Conservation (phyloP, 2,329 filamentous ascomycete species). For the Neurospora sp. region DNA sequence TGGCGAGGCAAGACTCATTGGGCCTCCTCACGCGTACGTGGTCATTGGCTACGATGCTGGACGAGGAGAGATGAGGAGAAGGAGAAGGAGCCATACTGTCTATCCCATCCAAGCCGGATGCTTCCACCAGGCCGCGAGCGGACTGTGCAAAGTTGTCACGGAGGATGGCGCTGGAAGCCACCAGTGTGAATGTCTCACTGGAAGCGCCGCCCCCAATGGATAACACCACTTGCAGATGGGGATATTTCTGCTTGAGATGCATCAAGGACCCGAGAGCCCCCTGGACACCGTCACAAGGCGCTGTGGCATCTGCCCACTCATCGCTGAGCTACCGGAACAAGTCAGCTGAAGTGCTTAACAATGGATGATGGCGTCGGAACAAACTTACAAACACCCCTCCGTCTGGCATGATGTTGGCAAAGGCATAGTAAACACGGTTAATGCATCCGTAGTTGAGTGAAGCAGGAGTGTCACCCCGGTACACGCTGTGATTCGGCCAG, state of each 20-base stretch:
- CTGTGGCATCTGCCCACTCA: constrained; percentile 65
- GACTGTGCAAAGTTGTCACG: constrained; percentile 63
- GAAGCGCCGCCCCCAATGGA: constrained; percentile 64
- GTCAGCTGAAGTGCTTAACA: constrained; percentile 3
- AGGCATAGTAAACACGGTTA: constrained; percentile 75
- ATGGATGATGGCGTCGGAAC: neutral
- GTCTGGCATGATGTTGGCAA: constrained; percentile 62
- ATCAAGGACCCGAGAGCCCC: constrained; percentile 66
- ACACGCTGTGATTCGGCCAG: constrained; percentile 71
- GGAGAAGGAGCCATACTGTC: constrained; percentile 49
- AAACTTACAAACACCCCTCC: constrained; percentile 63
- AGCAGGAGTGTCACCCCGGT: constrained; percentile 62
- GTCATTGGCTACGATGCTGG: neutral
- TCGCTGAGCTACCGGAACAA: constrained; percentile 55
- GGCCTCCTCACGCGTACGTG: neutral
- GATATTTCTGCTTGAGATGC: constrained; percentile 60
- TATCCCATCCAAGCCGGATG: constrained; percentile 63
- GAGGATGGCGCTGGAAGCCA: constrained; percentile 49
- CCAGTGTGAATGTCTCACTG: constrained; percentile 54
- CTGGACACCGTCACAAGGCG: constrained; percentile 59
- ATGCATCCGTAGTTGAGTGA: constrained; percentile 66
- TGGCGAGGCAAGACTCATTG: neutral
- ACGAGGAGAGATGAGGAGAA: neutral
- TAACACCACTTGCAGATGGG: constrained; percentile 62
- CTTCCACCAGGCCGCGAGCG: constrained; percentile 55